Base-by-base conservation (phyloP, 805 yeast genomes). In the Wickerhamomyces strasburgensis region DNA sequence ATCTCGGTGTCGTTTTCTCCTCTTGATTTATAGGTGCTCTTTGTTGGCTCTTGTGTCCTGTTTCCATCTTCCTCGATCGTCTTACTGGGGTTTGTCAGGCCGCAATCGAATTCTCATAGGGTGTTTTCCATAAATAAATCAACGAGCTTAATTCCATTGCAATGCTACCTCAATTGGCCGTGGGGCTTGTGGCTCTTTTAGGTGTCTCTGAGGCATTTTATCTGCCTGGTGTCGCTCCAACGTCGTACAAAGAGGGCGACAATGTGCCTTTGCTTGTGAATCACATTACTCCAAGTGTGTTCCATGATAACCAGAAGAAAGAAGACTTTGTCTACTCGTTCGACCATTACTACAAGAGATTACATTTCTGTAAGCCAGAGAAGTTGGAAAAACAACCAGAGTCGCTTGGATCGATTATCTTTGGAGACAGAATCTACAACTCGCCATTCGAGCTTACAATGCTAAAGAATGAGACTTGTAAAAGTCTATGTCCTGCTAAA, bases 151-250 rank as follows among this genome's bases (percentile, higher is more conserved):
- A n/a, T n/a, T n/a, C n/a, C n/a, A n/a, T n/a, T n/a, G n/a, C n/a
- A n/a, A 39, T 39, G 48, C 27, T 30, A 16, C 19, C 25, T 13
- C 27, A 17, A 15, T 31, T 27, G 21, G 5, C 29, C 19, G 28
- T 40, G 19, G 26, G 40, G 4, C 30, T 43, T 19, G 39, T 45
- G 6, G 23, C 46, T 10, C 10, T 42, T 11, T 24, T 33, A 4
- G 33, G 38, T 7, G 30, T 35, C 7, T 28, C 49, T 5, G 43
- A 46, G 29, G 95, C 81, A 3, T 90, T 93, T 63, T 90, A 93
- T 57, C 68, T 93, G 38, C 98, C 98, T 0, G 98, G 98, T 7
- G 93, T 88, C 17, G 96, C 98, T 0, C 98, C 98, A 14, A 84
- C 94, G 1, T 82, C 90, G 34, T 93, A 90, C 56, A 67, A 71